These are phyloP conservation scores for Blumeriella jaapii DNA, from an alignment of 2,329 filamentous ascomycete species.

Conservation along the genomic window DNA sequence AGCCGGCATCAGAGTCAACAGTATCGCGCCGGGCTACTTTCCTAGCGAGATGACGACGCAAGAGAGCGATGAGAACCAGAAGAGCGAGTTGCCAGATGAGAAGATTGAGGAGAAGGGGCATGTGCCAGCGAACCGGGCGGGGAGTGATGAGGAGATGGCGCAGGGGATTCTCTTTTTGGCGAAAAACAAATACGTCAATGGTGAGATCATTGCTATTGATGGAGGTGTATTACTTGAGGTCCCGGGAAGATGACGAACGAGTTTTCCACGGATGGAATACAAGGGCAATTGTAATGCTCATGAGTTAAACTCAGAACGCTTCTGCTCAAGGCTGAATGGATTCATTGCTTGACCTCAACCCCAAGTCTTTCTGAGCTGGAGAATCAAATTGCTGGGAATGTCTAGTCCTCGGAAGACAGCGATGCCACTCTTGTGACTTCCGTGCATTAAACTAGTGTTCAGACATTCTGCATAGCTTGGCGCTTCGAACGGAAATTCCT, in stretches of 20 bases:
- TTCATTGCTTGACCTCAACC: too few relatives aligned
- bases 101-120: conserved; percentile 40
- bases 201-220: conserved; percentile 35
- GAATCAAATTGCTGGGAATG: too few relatives aligned
- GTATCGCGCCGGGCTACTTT: conserved; percentile 45
- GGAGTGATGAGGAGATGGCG: conserved; percentile 40
- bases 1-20: conserved; percentile 44
- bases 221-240: conserved; percentile 35
- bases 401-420: too few relatives aligned
- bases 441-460: too few relatives aligned
- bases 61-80: conserved; percentile 36
- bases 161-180: conserved; percentile 41
- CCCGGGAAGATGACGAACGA: conserved; percentile 17
- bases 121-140: conserved; percentile 37
- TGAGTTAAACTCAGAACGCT: too few relatives aligned
- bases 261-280: not conserved
- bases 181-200: conserved; percentile 30
- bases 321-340: too few relatives aligned
- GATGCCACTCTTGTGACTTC: too few relatives aligned
- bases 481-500: too few relatives aligned
- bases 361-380: too few relatives aligned
- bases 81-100: conserved; percentile 38
- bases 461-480: too few relatives aligned
- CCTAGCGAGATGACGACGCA: conserved; percentile 43
- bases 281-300: not conserved